Evolutionary conservation across 2,329 filamentous ascomycete genomes (phyloP).

Genomic region (Davidsoniella virescens): DNA sequence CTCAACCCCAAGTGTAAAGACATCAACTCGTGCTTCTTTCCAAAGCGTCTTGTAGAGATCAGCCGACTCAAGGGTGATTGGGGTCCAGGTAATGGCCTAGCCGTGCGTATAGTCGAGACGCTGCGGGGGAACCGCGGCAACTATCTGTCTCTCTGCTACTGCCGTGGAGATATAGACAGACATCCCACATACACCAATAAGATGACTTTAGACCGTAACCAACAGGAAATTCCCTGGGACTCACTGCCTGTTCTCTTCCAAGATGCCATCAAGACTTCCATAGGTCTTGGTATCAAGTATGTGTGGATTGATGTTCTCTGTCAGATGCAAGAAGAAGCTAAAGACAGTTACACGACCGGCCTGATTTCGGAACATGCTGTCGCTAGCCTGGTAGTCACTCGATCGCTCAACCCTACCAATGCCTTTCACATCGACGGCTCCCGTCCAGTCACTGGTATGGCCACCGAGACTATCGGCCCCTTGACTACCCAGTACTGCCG

Average conservation of each 20-base stretch:
- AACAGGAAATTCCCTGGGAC: slow-evolving; percentile 7
- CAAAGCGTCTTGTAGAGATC: slow-evolving; percentile 4
- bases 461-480: not conserved
- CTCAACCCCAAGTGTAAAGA: not conserved
- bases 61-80: slow-evolving; percentile 4
- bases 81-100: not conserved
- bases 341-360: not conserved
- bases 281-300: slow-evolving; percentile 5
- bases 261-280: slow-evolving; percentile 2
- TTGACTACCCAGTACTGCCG: too few relatives aligned
- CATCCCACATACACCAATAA: not conserved
- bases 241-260: not conserved
- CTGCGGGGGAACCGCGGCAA: slow-evolving; percentile 1
- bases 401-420: too few relatives aligned
- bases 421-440: not conserved
- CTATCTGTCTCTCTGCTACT: slow-evolving; percentile 4
- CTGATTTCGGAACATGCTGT: not conserved
- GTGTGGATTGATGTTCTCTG: slow-evolving; percentile 6
- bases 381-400: not conserved
- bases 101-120: slow-evolving; percentile 4
- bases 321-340: not conserved
- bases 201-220: not conserved
- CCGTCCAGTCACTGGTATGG: not conserved
- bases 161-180: not conserved
- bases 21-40: not conserved